Base-by-base conservation (phyloP, 2,329 filamentous ascomycete species). In the Ophiocordyceps robertsii region DNA sequence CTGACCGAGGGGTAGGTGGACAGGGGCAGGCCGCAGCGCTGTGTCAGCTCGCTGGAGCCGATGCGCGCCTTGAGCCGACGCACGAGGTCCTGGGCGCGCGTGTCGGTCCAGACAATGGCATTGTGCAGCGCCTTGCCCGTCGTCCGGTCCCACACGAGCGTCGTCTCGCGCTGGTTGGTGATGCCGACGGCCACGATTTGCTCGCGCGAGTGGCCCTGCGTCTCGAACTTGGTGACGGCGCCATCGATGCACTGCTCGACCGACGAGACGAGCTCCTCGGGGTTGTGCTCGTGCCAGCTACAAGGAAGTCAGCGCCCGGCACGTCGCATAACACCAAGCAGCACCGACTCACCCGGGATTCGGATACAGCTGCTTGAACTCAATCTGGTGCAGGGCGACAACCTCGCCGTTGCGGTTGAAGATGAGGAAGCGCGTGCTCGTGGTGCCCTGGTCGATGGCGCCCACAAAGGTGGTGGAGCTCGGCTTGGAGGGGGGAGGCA, bases 221-320 rank as follows among this genome's bases (percentile, higher is more conserved):
- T 71, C 43, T 82, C 65, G 60, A 90, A 90, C 7, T 73, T 65
- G 50, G 78, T 70, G 40, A 83, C 77, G 2, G 83, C 82, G 46
- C 77, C 75, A 51, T 88, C 81, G 49, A 92, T 86, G 61, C 85
- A 92, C 49, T 71, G 68, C 54, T 84, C 74, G 21, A 88, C 83
- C 1, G 84, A 84, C 41, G 69, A 67, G 31, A 89, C 63, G 46
- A 92, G 71, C 62, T 89, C 84, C 46, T 77, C 68, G 10, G 84
- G 84, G 53, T 90, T 82, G 60, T 90, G 84, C 62, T 92, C 85
- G 61, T 90, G 83, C 84, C 84, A 90, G 58, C 84, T 88, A 29
- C 19, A 4, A 14, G 41, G 40, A 11, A 37, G 39, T 43, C 33
- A 43, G 17, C 10, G 9, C 11, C 19, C n/a, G 4, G 16, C 10